A percentile compares a stretch with the other conserved stretches of the same genome.
phyloP scores from a whole-genome alignment of 768 basidiomycete species.

The Naganishia vaughanmartiniae region DNA sequence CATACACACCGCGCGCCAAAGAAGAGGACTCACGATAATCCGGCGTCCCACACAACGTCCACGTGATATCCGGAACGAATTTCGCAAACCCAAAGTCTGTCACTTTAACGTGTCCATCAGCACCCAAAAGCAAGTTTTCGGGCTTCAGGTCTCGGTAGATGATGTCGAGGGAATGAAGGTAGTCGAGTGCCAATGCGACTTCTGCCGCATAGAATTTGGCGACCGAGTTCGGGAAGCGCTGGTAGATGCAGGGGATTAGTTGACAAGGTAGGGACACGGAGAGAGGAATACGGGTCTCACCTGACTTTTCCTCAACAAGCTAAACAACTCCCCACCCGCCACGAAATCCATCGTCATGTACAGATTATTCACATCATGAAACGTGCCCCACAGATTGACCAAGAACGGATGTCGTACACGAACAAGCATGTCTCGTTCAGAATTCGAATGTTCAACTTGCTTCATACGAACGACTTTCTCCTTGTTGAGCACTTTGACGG shows the following conservation, averaged over 20 bases:
- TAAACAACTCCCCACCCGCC: slow-evolving; percentile 58
- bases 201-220: slow-evolving; percentile 55
- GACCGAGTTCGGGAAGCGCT: slow-evolving; percentile 54
- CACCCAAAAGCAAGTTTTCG: slow-evolving; percentile 78
- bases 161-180: slow-evolving; percentile 53
- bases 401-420: slow-evolving; percentile 61
- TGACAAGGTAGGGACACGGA: slow-evolving; percentile 30
- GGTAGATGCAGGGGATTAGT: neutral
- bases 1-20: neutral
- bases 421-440: slow-evolving; percentile 54
- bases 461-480: slow-evolving; percentile 75
- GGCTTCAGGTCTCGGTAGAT: slow-evolving; percentile 54
- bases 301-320: slow-evolving; percentile 86
- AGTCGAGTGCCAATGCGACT: slow-evolving; percentile 53
- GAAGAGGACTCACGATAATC: slow-evolving; percentile 49
- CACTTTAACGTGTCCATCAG: slow-evolving; percentile 95
- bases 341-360: slow-evolving; percentile 56
- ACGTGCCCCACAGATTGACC: slow-evolving; percentile 88
- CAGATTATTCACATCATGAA: slow-evolving; percentile 52
- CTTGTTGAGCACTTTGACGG: slow-evolving; percentile 90
- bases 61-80: slow-evolving; percentile 48
- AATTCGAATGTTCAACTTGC: slow-evolving; percentile 54
- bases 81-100: slow-evolving; percentile 85
- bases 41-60: slow-evolving; percentile 54
- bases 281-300: slow-evolving; percentile 55